Evolutionary conservation across 306 rosid genomes (phyloP).

Genomic region (Citrullus colocynthis): DNA sequence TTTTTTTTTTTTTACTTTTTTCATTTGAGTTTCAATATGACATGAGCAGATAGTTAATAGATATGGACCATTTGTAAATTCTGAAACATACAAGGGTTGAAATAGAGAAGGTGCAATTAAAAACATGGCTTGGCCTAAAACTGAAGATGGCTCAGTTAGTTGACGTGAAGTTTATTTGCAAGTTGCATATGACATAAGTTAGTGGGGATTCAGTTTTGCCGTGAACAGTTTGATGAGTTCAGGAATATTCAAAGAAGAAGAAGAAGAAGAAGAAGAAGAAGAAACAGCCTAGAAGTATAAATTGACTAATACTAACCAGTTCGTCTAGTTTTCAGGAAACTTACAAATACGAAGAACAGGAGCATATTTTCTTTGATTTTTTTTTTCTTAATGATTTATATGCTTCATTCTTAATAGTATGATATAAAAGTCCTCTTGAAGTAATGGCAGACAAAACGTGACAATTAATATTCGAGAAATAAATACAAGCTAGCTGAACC

Average conservation of each 20-base stretch:
- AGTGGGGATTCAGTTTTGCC: background rate
- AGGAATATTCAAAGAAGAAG: no score
- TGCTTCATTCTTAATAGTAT: background rate
- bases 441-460: background rate
- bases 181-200: background rate
- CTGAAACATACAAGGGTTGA: background rate
- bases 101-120: background rate
- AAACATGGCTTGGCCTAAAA: background rate
- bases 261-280: no score
- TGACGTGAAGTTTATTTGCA: background rate
- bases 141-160: background rate
- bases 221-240: background rate
- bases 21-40: background rate
- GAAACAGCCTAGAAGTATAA: no score
- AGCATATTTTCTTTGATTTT: background rate
- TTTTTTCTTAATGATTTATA: background rate
- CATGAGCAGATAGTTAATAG: background rate
- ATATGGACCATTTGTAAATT: background rate
- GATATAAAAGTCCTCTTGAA: background rate
- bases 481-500: background rate
- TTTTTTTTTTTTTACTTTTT: no score
- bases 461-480: background rate
- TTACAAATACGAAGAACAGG: background rate
- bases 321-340: background rate
- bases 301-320: background rate